Evolutionary conservation across 192 early-diverging fungal genomes (phyloP).

Genomic region (Coemansia sp.): DNA sequence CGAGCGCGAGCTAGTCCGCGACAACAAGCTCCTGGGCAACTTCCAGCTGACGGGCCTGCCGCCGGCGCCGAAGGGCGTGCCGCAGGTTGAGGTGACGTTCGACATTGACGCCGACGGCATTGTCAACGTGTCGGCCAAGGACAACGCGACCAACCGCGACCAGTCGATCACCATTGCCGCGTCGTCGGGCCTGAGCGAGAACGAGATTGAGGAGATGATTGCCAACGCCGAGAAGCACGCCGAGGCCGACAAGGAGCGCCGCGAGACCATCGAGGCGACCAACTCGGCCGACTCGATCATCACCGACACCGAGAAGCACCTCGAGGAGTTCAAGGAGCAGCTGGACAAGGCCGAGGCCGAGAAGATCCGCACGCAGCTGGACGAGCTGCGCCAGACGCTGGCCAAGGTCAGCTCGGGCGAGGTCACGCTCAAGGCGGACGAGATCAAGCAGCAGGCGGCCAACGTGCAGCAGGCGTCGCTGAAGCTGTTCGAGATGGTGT

Average conservation of each 20-base stretch:
- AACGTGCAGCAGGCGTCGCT: conserved; percentile 85
- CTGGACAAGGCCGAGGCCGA: conserved; percentile 79
- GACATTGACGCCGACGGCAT: conserved; percentile 99
- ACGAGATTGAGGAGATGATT: conserved; percentile 98
- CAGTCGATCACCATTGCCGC: conserved; percentile 96
- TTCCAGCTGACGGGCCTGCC: conserved; percentile 95
- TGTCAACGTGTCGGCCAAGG: conserved; percentile 94
- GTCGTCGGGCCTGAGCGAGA: conserved; percentile 85
- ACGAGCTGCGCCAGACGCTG: conserved; percentile 73
- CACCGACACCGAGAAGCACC: conserved; percentile 89
- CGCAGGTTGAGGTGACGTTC: conserved; percentile 97
- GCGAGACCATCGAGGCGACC: conserved; percentile 90
- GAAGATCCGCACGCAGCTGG: conserved; percentile 82
- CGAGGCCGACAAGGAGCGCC: conserved; percentile 87
- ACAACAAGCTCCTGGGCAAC: conserved; percentile 98
- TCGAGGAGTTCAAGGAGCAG: conserved; percentile 96
- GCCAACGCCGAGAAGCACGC: conserved; percentile 84
- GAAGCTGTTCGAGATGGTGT: conserved; percentile 97
- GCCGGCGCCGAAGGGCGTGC: conserved; percentile 94
- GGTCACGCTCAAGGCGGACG: conserved; percentile 67
- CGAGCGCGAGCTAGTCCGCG: conserved; percentile 93
- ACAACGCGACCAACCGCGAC: conserved; percentile 94
- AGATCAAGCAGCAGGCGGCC: conserved; percentile 80
- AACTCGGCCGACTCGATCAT: conserved; percentile 92
- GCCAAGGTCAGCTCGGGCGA: conserved; percentile 66